phyloP scores from a whole-genome alignment of 805 yeast species.

The Danielia reshetovae region DNA sequence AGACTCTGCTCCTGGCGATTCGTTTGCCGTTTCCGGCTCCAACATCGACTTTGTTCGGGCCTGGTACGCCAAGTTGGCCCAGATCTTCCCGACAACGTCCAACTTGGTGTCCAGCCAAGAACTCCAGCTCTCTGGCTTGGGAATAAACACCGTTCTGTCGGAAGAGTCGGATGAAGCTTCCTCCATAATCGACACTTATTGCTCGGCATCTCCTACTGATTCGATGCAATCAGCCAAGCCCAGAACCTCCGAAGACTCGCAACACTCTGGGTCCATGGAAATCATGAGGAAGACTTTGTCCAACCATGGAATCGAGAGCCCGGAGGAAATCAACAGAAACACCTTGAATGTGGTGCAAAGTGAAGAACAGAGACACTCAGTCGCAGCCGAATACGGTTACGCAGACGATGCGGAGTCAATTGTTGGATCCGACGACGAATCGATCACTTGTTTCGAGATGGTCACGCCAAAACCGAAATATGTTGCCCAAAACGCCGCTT shows the following conservation, averaged over 20 bases:
- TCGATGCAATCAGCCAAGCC: not conserved
- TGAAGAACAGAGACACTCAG: constrained; percentile 4
- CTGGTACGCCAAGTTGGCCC: constrained; percentile 31
- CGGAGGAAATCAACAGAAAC: constrained; percentile 4
- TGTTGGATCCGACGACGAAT: constrained; percentile 3
- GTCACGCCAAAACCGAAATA: constrained; percentile 7
- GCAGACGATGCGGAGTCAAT: constrained; percentile 5
- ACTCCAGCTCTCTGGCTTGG: constrained; percentile 12
- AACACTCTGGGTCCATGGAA: constrained; percentile 1
- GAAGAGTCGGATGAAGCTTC: not conserved
- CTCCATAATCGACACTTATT: not conserved
- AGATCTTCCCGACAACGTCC: constrained; percentile 29
- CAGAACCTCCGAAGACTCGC: not conserved
- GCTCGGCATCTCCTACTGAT: not conserved
- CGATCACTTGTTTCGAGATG: constrained; percentile 13
- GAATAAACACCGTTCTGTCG: constrained; percentile 12
- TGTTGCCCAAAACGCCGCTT: constrained; percentile 1
- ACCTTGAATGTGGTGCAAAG: constrained; percentile 5
- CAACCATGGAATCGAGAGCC: constrained; percentile 8
- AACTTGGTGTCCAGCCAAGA: constrained; percentile 7
- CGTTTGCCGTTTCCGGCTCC: constrained; percentile 16
- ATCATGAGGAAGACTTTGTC: constrained; percentile 13
- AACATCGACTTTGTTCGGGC: constrained; percentile 14
- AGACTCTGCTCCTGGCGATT: constrained; percentile 12
- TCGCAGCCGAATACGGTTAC: constrained; percentile 9